These are phyloP conservation scores for Penicillium sp. DNA, from an alignment of 2,329 filamentous ascomycete species.

Conservation along the genomic window DNA sequence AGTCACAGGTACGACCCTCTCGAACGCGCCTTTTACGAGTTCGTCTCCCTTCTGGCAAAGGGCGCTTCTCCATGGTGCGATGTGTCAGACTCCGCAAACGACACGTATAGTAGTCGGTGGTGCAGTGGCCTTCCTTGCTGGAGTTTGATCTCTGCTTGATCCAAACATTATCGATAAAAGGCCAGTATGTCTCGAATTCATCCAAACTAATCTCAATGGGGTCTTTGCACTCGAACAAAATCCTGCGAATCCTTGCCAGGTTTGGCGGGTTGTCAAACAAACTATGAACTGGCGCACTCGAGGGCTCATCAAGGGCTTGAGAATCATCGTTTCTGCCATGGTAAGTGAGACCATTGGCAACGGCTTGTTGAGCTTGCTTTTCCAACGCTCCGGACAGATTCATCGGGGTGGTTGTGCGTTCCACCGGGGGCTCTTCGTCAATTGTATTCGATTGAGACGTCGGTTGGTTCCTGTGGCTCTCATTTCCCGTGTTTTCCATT, in stretches of 20 bases:
- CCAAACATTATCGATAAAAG: constrained; percentile 49
- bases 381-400: constrained; percentile 19
- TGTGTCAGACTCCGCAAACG: constrained; percentile 39
- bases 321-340: neutral
- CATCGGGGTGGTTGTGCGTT: constrained; percentile 10
- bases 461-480: too few relatives aligned
- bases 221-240: constrained; percentile 44
- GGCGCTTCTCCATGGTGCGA: constrained; percentile 38
- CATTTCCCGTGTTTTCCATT: too few relatives aligned
- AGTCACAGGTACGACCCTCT: constrained; percentile 44
- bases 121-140: constrained; percentile 39
- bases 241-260: constrained; percentile 39
- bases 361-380: constrained; percentile 14
- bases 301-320: neutral
- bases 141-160: constrained; percentile 43
- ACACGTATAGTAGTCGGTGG: constrained; percentile 46
- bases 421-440: constrained; percentile 8
- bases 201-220: constrained; percentile 43
- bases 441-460: constrained; percentile 5
- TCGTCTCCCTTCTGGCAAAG: constrained; percentile 43
- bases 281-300: constrained; percentile 18
- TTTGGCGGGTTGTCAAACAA: constrained; percentile 42
- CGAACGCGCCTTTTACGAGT: constrained; percentile 42
- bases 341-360: constrained; percentile 2
- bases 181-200: constrained; percentile 46